These are phyloP conservation scores for Aspergillus sp. DNA, from an alignment of 2,329 filamentous ascomycete genomes.

Conservation along the genomic window DNA sequence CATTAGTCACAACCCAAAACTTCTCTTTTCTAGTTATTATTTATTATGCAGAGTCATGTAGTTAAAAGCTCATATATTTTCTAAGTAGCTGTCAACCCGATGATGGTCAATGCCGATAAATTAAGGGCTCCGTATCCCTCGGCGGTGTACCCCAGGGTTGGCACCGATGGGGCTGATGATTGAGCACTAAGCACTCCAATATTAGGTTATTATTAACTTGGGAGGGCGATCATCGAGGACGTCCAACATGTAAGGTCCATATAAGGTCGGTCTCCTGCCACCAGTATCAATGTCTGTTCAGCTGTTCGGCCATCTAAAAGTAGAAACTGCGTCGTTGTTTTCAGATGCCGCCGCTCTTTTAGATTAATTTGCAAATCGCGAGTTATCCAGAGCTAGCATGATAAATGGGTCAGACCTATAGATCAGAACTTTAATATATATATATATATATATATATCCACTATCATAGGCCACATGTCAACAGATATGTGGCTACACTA, in stretches of 20 bases:
- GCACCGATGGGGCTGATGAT: conserved; percentile 3
- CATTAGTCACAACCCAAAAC: not conserved
- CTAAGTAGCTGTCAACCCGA: not conserved
- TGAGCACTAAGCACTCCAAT: conserved; percentile 9
- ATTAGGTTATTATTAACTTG: conserved; percentile 13
- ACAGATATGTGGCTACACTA: too few relatives aligned
- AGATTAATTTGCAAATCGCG: too few relatives aligned
- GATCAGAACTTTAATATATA: too few relatives aligned
- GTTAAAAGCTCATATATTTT: not conserved
- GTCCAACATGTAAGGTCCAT: not conserved
- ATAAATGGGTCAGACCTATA: too few relatives aligned
- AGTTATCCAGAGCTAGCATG: too few relatives aligned
- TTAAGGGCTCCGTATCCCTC: not conserved
- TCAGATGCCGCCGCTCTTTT: too few relatives aligned
- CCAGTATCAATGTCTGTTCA: not conserved
- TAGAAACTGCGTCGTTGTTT: not conserved
- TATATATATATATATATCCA: too few relatives aligned
- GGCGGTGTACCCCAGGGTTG: not conserved
- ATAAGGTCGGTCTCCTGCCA: not conserved
- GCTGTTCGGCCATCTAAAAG: not conserved
- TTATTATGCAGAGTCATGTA: not conserved
- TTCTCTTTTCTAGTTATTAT: not conserved
- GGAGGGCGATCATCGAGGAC: conserved; percentile 17
- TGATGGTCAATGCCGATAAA: not conserved
- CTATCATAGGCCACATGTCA: too few relatives aligned